Evolutionary conservation across 441 rosid species (phyloP), one percentile per base, ranked within the genome.

Genomic region (Eruca vesicaria): DNA sequence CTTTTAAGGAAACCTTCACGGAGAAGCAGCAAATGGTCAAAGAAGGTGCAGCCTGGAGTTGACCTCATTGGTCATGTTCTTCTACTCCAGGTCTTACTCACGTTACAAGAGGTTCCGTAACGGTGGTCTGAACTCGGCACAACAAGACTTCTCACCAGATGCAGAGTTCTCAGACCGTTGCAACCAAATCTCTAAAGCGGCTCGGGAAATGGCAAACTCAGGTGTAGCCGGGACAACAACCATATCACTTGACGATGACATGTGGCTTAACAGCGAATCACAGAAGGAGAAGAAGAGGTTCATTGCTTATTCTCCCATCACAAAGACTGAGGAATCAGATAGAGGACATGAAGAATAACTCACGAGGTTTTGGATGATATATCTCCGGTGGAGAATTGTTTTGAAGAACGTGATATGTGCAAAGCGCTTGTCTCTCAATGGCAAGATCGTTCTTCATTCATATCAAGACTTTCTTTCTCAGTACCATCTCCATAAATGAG

Each of bases 41-140:
- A 66, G 29, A 85, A 80, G 76, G 84, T 80, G 63, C 86, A 64
- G 48, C 81, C 61, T 11, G 73, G 65, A 70, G 84, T 83, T 70
- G 79, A 78, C 21, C 86, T 88, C 26, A 84, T 87, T 12, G 98
- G 97, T 72, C 97, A 97, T 28, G 86, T 85, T 75, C 80, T 92
- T 77, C 97, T 96, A 45, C 90, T 89, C 63, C 86, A 93, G 9
- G 56, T 89, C 77, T 82, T 92, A 52, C 72, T 76, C 38, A 84
- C 88, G 0, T 84, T 94, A 57, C 87, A 89, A 20, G 86, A 76
- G 76, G n/a, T 48, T 86, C 33, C 80, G 53, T 32, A 86, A 79
- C 64, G 91, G 97, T 9, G 77, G 82, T 75, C 77, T 66, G 9
- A 67, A 79, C 33, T 77, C 93, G 56, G 82, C 84, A 75, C 81